Evolutionary conservation across 2,329 filamentous ascomycete genomes (phyloP).

Genomic region (Alternaria sp.): DNA sequence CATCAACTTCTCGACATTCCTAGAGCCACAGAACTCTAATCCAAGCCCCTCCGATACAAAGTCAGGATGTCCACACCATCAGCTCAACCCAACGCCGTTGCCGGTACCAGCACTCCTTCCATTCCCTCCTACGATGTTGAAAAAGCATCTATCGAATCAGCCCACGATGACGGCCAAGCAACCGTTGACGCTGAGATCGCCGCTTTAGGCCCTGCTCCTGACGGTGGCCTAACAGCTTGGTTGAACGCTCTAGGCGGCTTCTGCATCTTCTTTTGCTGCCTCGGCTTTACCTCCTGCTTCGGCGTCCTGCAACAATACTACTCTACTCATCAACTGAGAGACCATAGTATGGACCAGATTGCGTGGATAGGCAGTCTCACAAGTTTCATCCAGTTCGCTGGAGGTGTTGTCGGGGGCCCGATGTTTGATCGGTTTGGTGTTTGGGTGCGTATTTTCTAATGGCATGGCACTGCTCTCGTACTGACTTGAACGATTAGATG

Average conservation of each 20-base stretch:
- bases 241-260: conserved; percentile 42
- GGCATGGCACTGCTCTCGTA: background rate
- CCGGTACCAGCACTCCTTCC: background rate
- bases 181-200: conserved; percentile 24
- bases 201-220: conserved; percentile 30
- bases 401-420: conserved; percentile 65
- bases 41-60: background rate
- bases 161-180: background rate
- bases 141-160: background rate
- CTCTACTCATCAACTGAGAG: conserved; percentile 45
- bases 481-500: conserved; percentile 43
- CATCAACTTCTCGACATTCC: background rate
- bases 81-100: background rate
- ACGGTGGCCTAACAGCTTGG: conserved; percentile 44
- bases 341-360: conserved; percentile 39
- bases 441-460: conserved; percentile 32
- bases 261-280: conserved; percentile 41
- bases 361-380: conserved; percentile 53
- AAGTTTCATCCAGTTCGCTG: conserved; percentile 55
- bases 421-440: conserved; percentile 62
- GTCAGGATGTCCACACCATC: background rate
- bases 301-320: conserved; percentile 56
- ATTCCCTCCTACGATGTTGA: background rate
- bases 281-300: conserved; percentile 50
- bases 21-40: background rate